phyloP scores from a whole-genome alignment of 2,329 filamentous ascomycete genomes.

The Hypoxylon sp. region DNA sequence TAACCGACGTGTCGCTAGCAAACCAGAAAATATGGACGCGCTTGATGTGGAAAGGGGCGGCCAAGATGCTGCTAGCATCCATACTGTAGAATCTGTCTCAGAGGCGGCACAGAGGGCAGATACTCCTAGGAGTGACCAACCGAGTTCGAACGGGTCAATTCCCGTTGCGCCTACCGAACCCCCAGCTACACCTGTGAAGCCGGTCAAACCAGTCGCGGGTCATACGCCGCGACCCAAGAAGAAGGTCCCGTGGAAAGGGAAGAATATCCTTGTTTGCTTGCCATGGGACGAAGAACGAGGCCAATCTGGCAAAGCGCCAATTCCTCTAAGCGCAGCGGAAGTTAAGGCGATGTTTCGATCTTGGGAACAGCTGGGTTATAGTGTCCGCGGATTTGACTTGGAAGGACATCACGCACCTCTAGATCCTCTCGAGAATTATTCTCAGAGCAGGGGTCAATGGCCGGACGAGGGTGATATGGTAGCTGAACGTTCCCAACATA shows the following conservation, averaged over 20 bases:
- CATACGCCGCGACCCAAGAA: constrained; percentile 74
- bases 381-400: constrained; percentile 77
- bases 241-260: constrained; percentile 81
- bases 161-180: constrained; percentile 38
- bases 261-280: constrained; percentile 79
- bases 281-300: constrained; percentile 78
- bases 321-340: constrained; percentile 69
- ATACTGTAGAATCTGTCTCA: constrained; percentile 50
- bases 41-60: constrained; percentile 43
- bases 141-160: constrained; percentile 51
- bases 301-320: constrained; percentile 65
- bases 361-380: constrained; percentile 79
- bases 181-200: constrained; percentile 51
- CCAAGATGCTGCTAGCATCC: constrained; percentile 52
- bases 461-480: constrained; percentile 73
- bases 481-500: constrained; percentile 66
- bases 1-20: constrained; percentile 46
- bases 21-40: constrained; percentile 49
- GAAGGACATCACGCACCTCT: constrained; percentile 58
- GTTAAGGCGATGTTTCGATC: constrained; percentile 73
- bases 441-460: constrained; percentile 78
- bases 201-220: constrained; percentile 57
- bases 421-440: constrained; percentile 58
- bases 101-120: constrained; percentile 51
- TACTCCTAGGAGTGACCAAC: constrained; percentile 54